Base-by-base conservation (phyloP, 495 filamentous ascomycete genomes). In the Aspergillus cristatus region DNA sequence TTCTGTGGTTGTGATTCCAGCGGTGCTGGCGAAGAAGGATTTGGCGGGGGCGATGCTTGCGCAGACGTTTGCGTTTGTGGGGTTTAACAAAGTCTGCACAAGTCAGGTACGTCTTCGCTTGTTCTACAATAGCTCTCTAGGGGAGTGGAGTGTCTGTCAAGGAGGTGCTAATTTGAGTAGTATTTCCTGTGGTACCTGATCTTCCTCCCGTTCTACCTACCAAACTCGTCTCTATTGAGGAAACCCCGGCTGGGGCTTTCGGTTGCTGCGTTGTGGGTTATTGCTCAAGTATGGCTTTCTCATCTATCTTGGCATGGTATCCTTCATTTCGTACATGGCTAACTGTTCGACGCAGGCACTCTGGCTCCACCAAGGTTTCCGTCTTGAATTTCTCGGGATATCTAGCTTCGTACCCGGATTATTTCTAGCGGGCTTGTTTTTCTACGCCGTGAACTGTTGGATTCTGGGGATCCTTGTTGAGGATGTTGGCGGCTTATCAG, bases 141-240 rank as follows among this genome's bases (percentile, higher is more conserved):
- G 12, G 29, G 3, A 22, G n/a, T 15, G 6, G 26, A 14, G 38
- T 36, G 8, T 17, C 36, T 12, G 26, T 34, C 20, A 37, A 25
- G 37, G 14, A 14, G 4, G 7, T 15, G 16, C 50, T 47, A 30
- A 47, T 17, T 7, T 13, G 3, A 39, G 6, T 46, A 94, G 88
- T 98, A 98, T 53, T 97, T 97, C 55, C 74, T 98, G 40, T 98
- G 91, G 91, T 96, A 98, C 58, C 77, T 94, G 46, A 74, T 95
- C 40, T 79, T 98, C 41, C 72, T 97, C 12, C 90, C 91, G 0
- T 79, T 96, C 30, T 94, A 97, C 55, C 77, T 98, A 0, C 86
- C 91, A 0, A 61, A 57, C 5, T 94, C 87, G 0, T 82, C 80
- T 1, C 69, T 97, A 10, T 61, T 94, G 1, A 54, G 46, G 2